These are phyloP conservation scores for Penicillium ochrochloron DNA, from an alignment of 495 filamentous ascomycete species.

Conservation along the genomic window DNA sequence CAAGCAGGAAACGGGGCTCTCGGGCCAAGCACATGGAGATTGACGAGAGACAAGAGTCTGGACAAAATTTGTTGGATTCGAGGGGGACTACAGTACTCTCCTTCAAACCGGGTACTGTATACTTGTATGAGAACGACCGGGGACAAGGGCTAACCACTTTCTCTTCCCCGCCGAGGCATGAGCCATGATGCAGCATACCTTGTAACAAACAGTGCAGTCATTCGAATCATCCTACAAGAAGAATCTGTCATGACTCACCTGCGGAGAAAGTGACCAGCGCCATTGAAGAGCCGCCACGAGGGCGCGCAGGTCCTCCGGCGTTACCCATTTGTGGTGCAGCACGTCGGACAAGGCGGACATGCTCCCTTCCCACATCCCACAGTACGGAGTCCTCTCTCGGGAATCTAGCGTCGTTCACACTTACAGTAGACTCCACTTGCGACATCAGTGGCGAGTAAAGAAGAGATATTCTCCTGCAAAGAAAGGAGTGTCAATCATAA, in stretches of 20 bases:
- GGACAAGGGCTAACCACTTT: not conserved
- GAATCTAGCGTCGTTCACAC: conserved; percentile 13
- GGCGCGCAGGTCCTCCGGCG: conserved; percentile 6
- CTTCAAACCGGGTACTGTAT: not conserved
- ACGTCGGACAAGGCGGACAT: conserved; percentile 5
- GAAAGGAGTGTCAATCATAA: not conserved
- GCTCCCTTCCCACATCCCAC: not conserved
- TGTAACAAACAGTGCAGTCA: not conserved
- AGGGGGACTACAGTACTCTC: not conserved
- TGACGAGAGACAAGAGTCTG: not conserved
- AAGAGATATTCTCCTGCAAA: not conserved
- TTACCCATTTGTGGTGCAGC: not conserved
- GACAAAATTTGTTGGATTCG: not conserved
- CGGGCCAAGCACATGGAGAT: not conserved
- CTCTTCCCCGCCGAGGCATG: not conserved
- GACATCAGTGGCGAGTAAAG: conserved; percentile 23
- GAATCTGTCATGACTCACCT: conserved; percentile 7
- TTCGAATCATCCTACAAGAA: not conserved
- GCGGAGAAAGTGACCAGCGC: conserved; percentile 23
- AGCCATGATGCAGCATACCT: not conserved
- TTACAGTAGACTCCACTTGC: conserved; percentile 13
- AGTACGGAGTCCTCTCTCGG: not conserved
- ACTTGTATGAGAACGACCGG: not conserved
- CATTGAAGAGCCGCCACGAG: conserved; percentile 31
- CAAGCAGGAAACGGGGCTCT: not conserved